Conservation (phyloP, 2,329 filamentous ascomycete genomes). For the Fusarium coicis region DNA sequence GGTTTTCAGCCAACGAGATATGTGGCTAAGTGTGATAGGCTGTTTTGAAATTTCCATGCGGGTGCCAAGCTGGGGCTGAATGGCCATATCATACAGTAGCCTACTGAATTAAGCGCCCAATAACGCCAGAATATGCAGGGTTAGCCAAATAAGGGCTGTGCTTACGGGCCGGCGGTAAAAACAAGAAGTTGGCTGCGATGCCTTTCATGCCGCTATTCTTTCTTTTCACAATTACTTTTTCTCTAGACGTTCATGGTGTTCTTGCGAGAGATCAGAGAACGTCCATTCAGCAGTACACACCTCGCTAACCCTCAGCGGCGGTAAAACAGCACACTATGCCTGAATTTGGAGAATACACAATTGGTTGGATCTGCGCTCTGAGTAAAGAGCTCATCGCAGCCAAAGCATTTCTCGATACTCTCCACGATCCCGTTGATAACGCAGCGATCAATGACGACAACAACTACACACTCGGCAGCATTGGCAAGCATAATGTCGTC, state of each 20-base stretch:
- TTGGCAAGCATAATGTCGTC: not conserved
- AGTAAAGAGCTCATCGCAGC: not conserved
- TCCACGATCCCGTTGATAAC: rapidly evolving
- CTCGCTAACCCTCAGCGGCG: rapidly evolving
- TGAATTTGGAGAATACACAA: rapidly evolving
- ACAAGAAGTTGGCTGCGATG: too few relatives aligned
- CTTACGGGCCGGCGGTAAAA: not conserved
- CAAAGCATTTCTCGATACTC: rapidly evolving
- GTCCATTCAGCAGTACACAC: not conserved
- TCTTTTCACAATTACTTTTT: rapidly evolving
- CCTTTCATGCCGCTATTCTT: rapidly evolving
- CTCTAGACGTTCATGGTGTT: rapidly evolving
- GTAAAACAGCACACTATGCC: rapidly evolving
- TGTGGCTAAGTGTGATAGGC: not conserved
- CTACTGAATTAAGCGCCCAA: rapidly evolving
- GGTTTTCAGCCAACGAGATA: rapidly evolving
- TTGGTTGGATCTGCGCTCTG: not conserved
- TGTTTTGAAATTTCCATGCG: rapidly evolving
- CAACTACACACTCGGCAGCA: rapidly evolving
- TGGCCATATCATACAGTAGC: rapidly evolving
- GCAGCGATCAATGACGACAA: rapidly evolving
- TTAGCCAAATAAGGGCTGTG: rapidly evolving
- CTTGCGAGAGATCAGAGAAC: too few relatives aligned
- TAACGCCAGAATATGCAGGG: not conserved
- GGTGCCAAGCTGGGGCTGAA: not conserved